A percentile compares a stretch with the other conserved stretches of the same genome.
phyloP scores from a whole-genome alignment of 2,329 filamentous ascomycete species.

The Stromatinia cepivora region DNA sequence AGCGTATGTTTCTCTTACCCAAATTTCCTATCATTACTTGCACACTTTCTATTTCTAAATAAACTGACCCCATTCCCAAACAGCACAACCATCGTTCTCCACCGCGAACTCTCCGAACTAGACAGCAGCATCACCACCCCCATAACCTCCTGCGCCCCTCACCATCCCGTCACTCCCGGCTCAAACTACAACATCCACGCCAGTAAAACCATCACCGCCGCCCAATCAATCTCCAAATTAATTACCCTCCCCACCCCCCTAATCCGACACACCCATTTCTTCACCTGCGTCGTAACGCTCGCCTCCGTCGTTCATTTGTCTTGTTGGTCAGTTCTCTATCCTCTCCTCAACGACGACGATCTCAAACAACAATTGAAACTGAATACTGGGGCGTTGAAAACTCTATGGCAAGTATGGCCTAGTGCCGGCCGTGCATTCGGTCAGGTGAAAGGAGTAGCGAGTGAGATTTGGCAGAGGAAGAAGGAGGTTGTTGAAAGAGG shows the following conservation, averaged over 20 bases:
- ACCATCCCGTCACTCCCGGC: slow-evolving; percentile 41
- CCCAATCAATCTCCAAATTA: slow-evolving; percentile 73
- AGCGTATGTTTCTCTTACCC: slow-evolving; percentile 35
- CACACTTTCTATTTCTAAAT: not conserved
- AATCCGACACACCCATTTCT: slow-evolving; percentile 77
- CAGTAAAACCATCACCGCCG: slow-evolving; percentile 76
- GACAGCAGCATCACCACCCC: slow-evolving; percentile 58
- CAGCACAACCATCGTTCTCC: slow-evolving; percentile 69
- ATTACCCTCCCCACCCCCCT: slow-evolving; percentile 72
- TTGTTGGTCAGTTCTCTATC: slow-evolving; percentile 60
- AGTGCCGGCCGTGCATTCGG: slow-evolving; percentile 61
- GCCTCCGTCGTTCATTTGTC: slow-evolving; percentile 80
- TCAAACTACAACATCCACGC: slow-evolving; percentile 56
- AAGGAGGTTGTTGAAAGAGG: slow-evolving; percentile 37
- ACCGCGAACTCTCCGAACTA: slow-evolving; percentile 76
- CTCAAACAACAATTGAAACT: slow-evolving; percentile 75
- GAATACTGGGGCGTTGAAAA: slow-evolving; percentile 52
- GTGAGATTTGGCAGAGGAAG: slow-evolving; percentile 59
- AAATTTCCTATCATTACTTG: not conserved
- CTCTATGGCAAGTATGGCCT: slow-evolving; percentile 38
- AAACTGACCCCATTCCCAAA: slow-evolving; percentile 6
- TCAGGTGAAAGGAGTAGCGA: slow-evolving; percentile 77
- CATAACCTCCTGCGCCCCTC: slow-evolving; percentile 65
- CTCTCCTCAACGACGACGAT: slow-evolving; percentile 56
- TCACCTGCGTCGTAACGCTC: slow-evolving; percentile 76